A percentile compares a stretch with the other conserved stretches of the same genome.
phyloP scores from a whole-genome alignment of 1,139 yeast genomes.

The Yamadazyma siamensis region DNA sequence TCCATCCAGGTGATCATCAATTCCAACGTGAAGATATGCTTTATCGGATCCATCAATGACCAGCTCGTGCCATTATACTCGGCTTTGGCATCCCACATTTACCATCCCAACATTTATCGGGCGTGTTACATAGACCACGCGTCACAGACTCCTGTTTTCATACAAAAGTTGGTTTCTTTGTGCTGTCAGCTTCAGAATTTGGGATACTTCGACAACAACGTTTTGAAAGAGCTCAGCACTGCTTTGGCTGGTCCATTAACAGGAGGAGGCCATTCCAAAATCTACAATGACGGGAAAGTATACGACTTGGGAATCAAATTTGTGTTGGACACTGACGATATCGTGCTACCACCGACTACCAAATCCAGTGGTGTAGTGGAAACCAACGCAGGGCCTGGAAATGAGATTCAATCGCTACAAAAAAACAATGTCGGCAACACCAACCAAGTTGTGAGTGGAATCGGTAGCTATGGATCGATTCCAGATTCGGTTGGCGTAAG shows the following conservation, averaged over 20 bases:
- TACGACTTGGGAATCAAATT: conserved; percentile 77
- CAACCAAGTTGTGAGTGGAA: conserved; percentile 22
- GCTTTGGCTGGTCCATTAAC: conserved; percentile 87
- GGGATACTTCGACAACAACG: conserved; percentile 72
- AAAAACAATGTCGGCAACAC: not conserved
- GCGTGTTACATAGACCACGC: conserved; percentile 84
- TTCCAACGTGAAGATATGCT: conserved; percentile 72
- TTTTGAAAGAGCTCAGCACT: conserved; percentile 75
- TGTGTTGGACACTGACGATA: conserved; percentile 70
- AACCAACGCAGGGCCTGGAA: conserved; percentile 3
- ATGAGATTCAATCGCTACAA: conserved; percentile 6
- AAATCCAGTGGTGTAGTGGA: conserved; percentile 4
- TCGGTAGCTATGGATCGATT: conserved; percentile 18
- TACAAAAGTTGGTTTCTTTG: conserved; percentile 43
- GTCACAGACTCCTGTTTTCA: conserved; percentile 45
- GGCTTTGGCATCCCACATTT: conserved; percentile 74
- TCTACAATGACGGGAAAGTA: conserved; percentile 82
- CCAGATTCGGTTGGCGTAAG: conserved; percentile 8
- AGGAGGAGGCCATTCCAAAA: conserved; percentile 91
- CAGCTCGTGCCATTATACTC: conserved; percentile 55
- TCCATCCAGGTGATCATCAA: conserved; percentile 62
- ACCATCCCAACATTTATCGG: conserved; percentile 86
- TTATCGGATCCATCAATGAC: conserved; percentile 75
- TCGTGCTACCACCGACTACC: conserved; percentile 35
- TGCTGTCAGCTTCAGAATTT: conserved; percentile 55